phyloP scores from a whole-genome alignment of 345 rosid species.

The Jatropha curcas region DNA sequence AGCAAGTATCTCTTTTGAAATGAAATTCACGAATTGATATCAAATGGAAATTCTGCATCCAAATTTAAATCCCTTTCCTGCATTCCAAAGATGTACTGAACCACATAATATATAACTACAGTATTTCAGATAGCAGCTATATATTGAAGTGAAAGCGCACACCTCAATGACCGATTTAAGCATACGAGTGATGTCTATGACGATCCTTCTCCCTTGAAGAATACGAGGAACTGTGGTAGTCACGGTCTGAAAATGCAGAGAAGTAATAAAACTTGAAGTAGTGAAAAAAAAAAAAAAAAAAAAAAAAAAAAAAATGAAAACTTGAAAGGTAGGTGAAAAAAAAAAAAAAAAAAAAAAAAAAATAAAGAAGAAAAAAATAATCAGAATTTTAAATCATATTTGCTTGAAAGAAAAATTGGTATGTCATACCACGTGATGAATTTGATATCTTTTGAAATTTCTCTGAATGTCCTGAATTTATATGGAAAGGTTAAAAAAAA shows the following conservation, averaged over 20 bases:
- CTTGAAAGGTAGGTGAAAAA: too few species aligned
- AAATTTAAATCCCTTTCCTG: not conserved
- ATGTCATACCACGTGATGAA: too few species aligned
- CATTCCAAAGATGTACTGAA: not conserved
- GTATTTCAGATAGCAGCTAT: not conserved
- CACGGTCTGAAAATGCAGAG: constrained; percentile 45
- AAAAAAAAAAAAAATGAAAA: too few species aligned
- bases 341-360: too few species aligned
- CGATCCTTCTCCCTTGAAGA: constrained; percentile 73
- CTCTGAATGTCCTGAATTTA: too few species aligned
- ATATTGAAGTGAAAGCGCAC: not conserved
- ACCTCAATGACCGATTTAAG: constrained; percentile 16
- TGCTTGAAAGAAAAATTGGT: too few species aligned
- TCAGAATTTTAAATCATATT: too few species aligned
- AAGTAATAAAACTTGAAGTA: too few species aligned
- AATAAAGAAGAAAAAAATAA: too few species aligned
- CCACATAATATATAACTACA: not conserved
- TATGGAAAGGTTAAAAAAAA: too few species aligned
- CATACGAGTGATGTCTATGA: constrained; percentile 45
- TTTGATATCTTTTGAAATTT: too few species aligned
- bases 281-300: not conserved
- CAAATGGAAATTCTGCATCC: not conserved
- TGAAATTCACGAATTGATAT: not conserved
- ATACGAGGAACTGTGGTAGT: constrained; percentile 53
- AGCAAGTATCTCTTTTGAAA: not conserved